phyloP scores from a whole-genome alignment of 2,329 filamentous ascomycete species.

The Hymenoscyphus fraxineus region DNA sequence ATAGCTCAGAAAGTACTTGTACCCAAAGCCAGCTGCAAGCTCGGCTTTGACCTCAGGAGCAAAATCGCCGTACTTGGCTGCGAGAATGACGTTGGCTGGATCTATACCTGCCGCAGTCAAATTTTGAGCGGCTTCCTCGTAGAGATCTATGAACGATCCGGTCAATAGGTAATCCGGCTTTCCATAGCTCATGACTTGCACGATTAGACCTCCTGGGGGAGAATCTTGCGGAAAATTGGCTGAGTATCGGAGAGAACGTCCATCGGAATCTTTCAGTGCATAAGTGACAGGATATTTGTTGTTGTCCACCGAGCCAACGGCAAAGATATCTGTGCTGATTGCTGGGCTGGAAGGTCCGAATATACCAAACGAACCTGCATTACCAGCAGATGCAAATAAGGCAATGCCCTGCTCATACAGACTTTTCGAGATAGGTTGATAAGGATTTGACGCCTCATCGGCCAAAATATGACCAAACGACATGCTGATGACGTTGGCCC shows the following conservation, averaged over 20 bases:
- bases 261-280: constrained; percentile 14
- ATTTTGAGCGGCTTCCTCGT: not conserved
- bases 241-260: constrained; percentile 18
- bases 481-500: constrained; percentile 28
- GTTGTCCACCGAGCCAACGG: constrained; percentile 23
- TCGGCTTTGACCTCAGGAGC: not conserved
- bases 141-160: not conserved
- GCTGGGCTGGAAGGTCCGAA: constrained; percentile 6
- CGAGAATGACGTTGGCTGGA: not conserved
- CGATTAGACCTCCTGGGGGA: not conserved
- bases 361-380: constrained; percentile 15
- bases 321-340: constrained; percentile 16
- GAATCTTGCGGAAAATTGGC: constrained; percentile 21
- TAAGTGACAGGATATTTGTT: constrained; percentile 22
- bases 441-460: constrained; percentile 14
- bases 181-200: not conserved
- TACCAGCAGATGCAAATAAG: constrained; percentile 18
- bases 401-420: constrained; percentile 13
- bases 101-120: not conserved
- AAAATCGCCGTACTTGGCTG: not conserved
- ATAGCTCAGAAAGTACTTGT: not conserved
- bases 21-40: not conserved
- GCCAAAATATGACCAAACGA: constrained; percentile 17
- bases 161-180: not conserved
- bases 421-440: constrained; percentile 10